These are phyloP conservation scores for Gossypioides kirkii DNA, from an alignment of 345 rosid species.

Conservation along the genomic window DNA sequence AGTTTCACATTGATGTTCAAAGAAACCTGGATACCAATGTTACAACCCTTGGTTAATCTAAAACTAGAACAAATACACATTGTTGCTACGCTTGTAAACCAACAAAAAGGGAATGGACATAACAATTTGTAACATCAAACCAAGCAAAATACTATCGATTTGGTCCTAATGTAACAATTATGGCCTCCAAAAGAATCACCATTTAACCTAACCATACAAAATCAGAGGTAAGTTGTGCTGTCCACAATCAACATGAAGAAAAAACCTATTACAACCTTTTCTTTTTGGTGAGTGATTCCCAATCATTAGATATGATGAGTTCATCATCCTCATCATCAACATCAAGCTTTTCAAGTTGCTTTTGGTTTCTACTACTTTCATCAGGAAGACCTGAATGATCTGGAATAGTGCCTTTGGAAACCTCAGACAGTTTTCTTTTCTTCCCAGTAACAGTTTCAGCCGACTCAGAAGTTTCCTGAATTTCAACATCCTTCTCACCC, in stretches of 20 bases:
- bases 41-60: slow-evolving; percentile 14
- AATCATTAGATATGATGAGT: slow-evolving; percentile 34
- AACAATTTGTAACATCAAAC: slow-evolving; percentile 4
- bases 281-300: slow-evolving; percentile 17
- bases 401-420: slow-evolving; percentile 7
- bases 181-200: slow-evolving; percentile 49
- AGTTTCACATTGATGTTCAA: slow-evolving; percentile 6
- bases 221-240: slow-evolving; percentile 33
- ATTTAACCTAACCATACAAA: slow-evolving; percentile 42
- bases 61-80: slow-evolving; percentile 4
- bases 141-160: slow-evolving; percentile 1
- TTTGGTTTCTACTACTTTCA: slow-evolving; percentile 27
- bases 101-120: slow-evolving; percentile 1
- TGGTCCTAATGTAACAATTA: background rate
- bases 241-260: background rate
- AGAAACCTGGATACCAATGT: background rate
- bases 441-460: background rate
- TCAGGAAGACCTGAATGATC: slow-evolving; percentile 21
- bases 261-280: slow-evolving; percentile 36
- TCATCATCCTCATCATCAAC: slow-evolving; percentile 49
- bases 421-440: slow-evolving; percentile 28
- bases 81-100: background rate
- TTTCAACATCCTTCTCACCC: slow-evolving; percentile 12
- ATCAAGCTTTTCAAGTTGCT: slow-evolving; percentile 49
- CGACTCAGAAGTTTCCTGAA: background rate